Percentiles rank a stretch among this genome's conserved stretches.
Evolutionary conservation across 148 eudicot species (phyloP).

Genomic region (Rhododendron molle): DNA sequence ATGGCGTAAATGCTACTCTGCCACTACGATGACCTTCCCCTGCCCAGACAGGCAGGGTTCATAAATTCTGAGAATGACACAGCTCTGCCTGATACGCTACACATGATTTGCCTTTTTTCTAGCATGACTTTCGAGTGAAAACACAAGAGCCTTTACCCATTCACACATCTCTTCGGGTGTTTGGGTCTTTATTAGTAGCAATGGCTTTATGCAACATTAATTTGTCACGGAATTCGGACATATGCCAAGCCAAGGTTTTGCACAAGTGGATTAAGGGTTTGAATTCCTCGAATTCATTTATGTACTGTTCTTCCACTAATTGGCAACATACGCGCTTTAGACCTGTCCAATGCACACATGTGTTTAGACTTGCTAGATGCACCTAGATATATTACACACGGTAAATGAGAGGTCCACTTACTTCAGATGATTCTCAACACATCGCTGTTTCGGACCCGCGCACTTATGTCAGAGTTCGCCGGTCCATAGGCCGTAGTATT

Average conservation of each 20-base stretch:
- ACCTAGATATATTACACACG: too few relatives aligned
- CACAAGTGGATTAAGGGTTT: not conserved
- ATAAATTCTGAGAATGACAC: conserved; percentile 1
- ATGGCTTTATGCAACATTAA: not conserved
- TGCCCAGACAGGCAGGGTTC: not conserved
- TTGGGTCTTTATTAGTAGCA: too few relatives aligned
- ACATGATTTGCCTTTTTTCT: not conserved
- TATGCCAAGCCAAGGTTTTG: not conserved
- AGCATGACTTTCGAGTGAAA: not conserved
- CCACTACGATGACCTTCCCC: not conserved
- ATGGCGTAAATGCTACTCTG: not conserved
- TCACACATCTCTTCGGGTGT: not conserved
- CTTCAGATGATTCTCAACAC: too few relatives aligned
- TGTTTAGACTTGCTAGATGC: too few relatives aligned
- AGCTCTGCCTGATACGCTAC: not conserved
- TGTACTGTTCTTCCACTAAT: too few relatives aligned
- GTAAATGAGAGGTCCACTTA: too few relatives aligned
- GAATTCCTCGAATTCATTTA: not conserved
- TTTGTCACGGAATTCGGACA: not conserved
- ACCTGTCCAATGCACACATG: too few relatives aligned
- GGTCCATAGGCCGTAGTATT: too few relatives aligned
- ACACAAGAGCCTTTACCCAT: not conserved
- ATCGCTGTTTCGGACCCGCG: too few relatives aligned
- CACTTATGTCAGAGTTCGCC: too few relatives aligned
- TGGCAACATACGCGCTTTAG: too few relatives aligned